Conservation (phyloP, 176 grass and related monocot species). For the Aegilops bicornis region DNA sequence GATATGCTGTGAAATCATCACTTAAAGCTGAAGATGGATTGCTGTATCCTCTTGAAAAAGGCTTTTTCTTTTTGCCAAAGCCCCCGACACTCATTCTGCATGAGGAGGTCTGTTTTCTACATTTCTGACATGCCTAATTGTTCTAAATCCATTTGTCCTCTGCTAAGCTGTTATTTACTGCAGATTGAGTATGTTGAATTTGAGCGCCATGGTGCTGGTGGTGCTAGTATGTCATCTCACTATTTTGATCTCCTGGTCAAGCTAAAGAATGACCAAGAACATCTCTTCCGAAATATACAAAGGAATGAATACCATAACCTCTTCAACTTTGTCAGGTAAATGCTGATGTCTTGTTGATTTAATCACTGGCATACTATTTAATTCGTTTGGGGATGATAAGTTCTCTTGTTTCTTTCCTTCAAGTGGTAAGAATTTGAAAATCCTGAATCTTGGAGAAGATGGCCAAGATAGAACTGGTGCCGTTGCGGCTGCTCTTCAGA, state of each 20-base stretch:
- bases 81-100: conserved; percentile 98
- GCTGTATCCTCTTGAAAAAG: conserved; percentile 95
- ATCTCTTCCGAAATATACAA: conserved; percentile 88
- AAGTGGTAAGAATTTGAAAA: conserved; percentile 79
- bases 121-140: background rate
- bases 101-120: conserved; percentile 65
- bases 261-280: conserved; percentile 80
- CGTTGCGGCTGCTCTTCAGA: conserved; percentile 60
- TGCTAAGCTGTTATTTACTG: conserved; percentile 20
- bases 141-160: conserved; percentile 9
- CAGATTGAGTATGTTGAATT: conserved; percentile 93
- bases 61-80: conserved; percentile 98
- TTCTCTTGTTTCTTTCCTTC: conserved; percentile 23
- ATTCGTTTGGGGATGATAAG: conserved; percentile 17
- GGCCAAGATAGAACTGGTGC: conserved; percentile 36
- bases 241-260: conserved; percentile 88
- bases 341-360: background rate
- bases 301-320: conserved; percentile 82
- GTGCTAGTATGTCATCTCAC: conserved; percentile 72
- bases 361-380: background rate
- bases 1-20: conserved; percentile 99
- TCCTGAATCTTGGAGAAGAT: conserved; percentile 74
- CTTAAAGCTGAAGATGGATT: conserved; percentile 99
- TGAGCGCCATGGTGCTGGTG: conserved; percentile 79
- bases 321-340: conserved; percentile 70